These are phyloP conservation scores for Leccinum insolens DNA, from an alignment of 1,284 basidiomycete genomes.

Conservation along the genomic window DNA sequence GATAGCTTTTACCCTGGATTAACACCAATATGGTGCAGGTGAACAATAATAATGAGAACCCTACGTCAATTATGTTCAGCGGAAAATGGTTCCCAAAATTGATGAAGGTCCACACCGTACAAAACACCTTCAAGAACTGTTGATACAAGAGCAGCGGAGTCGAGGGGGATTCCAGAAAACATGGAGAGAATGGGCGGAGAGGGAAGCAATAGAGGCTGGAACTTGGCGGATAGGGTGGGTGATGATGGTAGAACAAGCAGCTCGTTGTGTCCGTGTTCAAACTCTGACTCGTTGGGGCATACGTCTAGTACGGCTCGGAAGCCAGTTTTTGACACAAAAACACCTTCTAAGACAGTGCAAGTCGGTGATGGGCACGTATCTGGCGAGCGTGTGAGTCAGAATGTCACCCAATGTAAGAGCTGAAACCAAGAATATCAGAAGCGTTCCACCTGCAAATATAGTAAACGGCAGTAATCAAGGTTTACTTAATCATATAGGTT, in stretches of 20 bases:
- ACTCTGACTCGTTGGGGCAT: not conserved
- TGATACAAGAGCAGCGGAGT: constrained; percentile 13
- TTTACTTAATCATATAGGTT: not conserved
- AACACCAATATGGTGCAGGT: constrained; percentile 13
- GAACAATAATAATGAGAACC: constrained; percentile 21
- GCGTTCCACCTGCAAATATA: not conserved
- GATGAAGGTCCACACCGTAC: constrained; percentile 11
- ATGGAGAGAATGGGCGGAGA: not conserved
- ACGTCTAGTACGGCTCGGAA: not conserved
- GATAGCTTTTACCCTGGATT: not conserved
- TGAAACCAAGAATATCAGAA: not conserved
- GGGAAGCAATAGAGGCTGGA: not conserved
- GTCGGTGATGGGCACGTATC: not conserved
- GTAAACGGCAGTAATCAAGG: not conserved
- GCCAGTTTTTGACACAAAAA: not conserved
- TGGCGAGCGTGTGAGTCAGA: not conserved
- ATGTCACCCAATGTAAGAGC: not conserved
- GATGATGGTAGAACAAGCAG: not conserved
- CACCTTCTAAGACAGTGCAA: not conserved
- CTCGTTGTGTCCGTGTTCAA: not conserved
- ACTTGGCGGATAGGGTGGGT: not conserved
- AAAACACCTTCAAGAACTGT: constrained; percentile 13
- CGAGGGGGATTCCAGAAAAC: constrained; percentile 17
- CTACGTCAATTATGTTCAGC: constrained; percentile 3
- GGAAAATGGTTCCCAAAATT: not conserved